Evolutionary conservation across 2,329 filamentous ascomycete genomes (phyloP), one percentile per base, ranked within the genome.

Genomic region (Phoma sp.): DNA sequence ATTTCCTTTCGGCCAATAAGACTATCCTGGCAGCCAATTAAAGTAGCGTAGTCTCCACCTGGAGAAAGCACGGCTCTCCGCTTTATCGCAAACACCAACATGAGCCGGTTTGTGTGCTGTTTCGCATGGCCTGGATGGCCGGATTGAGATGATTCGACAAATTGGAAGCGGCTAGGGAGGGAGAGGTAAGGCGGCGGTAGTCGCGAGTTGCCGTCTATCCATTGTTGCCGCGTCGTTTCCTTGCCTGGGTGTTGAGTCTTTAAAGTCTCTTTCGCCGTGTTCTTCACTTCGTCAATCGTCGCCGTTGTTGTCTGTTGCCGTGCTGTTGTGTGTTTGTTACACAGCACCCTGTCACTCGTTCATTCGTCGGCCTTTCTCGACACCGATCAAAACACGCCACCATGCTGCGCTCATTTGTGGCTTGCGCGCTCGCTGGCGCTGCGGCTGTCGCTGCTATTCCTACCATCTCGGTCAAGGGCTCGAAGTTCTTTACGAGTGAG

Each of bases 401-500:
- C 41, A 71, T 71, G 68, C 58, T 63, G 41, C 58, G 58, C 44
- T 39, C 60, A 31, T 35, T 66, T 41, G 44, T 62, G 43, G 47
- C 60, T 41, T 57, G 53, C 60, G 59, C 69, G 12, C 44, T 72
- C 17, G 71, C 67, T 4, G 63, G 63, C 55, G 46, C 71, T 43
- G 65, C 70, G 43, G 65, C 68, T 52, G 80, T 77, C 51, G 67
- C 73, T 63, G 80, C 83, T 27, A 77, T 86, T 43, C 77, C 83
- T 32, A 83, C 82, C 50, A 84, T 88, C 59, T 79, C 79, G n/a
- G 77, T 78, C 37, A 84, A 88, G 49, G 91, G 91, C 45, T 87
- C 88, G 78, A 96, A 96, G 77, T 92, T 96, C 80, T 96, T 96
- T 80, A 87, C 86, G 64, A 85, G 85, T 68, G 85, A 93, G 73